Conservation (phyloP, 1,284 basidiomycete genomes). For the Irpex sp. region DNA sequence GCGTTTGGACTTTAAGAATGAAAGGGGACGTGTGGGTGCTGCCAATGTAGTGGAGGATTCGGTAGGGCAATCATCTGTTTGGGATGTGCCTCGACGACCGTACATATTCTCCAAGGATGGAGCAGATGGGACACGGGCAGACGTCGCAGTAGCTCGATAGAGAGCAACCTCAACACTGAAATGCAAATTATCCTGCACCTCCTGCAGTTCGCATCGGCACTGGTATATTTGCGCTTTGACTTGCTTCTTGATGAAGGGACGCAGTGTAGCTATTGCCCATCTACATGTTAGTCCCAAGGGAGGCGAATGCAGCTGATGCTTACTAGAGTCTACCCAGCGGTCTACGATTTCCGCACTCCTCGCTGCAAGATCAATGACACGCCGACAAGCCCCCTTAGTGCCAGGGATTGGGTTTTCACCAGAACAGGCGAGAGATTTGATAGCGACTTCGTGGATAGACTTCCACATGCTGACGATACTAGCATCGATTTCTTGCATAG, state of each 20-base stretch:
- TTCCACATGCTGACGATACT: not conserved
- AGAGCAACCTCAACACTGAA: not conserved
- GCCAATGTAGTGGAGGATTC: not conserved
- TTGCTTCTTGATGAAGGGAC: not conserved
- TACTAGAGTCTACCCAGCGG: not conserved
- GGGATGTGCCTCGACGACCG: not conserved
- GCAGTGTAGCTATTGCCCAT: not conserved
- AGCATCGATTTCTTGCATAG: not conserved
- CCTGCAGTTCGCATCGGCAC: not conserved
- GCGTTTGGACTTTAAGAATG: not conserved
- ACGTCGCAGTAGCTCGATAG: not conserved
- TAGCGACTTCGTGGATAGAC: not conserved
- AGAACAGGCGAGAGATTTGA: not conserved
- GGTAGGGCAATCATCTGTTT: not conserved
- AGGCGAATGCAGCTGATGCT: not conserved
- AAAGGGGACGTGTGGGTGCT: not conserved
- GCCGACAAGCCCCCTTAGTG: not conserved
- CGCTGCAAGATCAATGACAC: not conserved
- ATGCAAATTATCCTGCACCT: not conserved
- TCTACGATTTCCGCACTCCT: not conserved
- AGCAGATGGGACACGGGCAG: not conserved
- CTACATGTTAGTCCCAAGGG: not conserved
- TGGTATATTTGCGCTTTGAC: not conserved
- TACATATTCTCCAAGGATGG: not conserved
- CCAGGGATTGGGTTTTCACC: not conserved